Evolutionary conservation across 352 stramenopile genomes (phyloP).

Genomic region (Globisporangium spiculum): DNA sequence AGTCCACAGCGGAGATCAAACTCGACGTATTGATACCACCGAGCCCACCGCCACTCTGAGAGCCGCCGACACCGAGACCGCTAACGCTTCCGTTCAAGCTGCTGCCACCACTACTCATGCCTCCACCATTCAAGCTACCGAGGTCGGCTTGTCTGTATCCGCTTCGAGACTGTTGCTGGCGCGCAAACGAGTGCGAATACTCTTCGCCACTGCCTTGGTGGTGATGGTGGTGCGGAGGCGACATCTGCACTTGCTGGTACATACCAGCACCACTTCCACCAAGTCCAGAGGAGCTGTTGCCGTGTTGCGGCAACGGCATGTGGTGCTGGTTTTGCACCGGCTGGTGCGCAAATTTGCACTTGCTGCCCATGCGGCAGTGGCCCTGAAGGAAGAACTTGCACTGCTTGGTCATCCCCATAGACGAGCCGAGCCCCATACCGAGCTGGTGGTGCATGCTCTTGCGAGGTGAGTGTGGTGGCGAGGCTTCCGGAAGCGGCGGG

Average conservation of each 20-base stretch:
- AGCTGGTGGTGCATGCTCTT: conserved; percentile 23
- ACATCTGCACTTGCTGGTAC: conserved; percentile 15
- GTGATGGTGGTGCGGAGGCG: conserved; percentile 14
- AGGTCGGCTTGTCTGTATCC: conserved; percentile 8
- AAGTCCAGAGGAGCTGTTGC: neutral
- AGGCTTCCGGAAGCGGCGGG: conserved; percentile 50
- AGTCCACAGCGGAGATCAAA: conserved; percentile 8
- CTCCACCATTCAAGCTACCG: conserved; percentile 6
- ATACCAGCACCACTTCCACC: neutral
- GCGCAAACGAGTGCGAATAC: conserved; percentile 14
- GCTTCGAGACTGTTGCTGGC: conserved; percentile 8
- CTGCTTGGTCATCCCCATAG: conserved; percentile 57
- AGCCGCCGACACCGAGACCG: conserved; percentile 6
- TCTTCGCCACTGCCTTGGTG: conserved; percentile 11
- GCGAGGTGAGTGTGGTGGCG: conserved; percentile 58
- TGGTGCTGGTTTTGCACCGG: conserved; percentile 34
- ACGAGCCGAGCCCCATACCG: conserved; percentile 20
- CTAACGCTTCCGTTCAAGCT: conserved; percentile 6
- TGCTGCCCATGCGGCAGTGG: conserved; percentile 82
- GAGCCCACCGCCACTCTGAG: conserved; percentile 8
- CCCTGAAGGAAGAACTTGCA: conserved; percentile 86
- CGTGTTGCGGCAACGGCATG: conserved; percentile 15
- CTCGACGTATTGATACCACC: conserved; percentile 6
- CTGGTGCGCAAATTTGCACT: conserved; percentile 85
- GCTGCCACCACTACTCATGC: conserved; percentile 1